Conservation (phyloP, 1,284 basidiomycete species). For the Phellopilus nigrolimitatus region DNA sequence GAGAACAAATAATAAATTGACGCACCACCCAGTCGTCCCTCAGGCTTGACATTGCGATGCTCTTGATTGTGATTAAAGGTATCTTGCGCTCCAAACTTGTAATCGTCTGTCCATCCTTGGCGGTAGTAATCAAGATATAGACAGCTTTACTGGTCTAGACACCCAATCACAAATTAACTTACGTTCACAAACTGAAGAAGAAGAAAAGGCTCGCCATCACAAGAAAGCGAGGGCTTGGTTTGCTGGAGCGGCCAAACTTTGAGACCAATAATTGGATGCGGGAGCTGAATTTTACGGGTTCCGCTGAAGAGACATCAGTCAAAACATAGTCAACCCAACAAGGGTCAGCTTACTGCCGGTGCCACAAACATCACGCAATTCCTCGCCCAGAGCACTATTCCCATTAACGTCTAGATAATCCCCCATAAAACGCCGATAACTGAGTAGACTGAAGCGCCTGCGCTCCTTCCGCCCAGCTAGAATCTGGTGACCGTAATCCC, state of each 20-base stretch:
- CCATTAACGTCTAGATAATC: slow-evolving; percentile 94
- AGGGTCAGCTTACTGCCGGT: slow-evolving; percentile 58
- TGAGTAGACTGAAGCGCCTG: slow-evolving; percentile 87
- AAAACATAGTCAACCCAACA: not conserved
- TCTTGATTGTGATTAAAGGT: slow-evolving; percentile 81
- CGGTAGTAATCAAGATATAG: slow-evolving; percentile 73
- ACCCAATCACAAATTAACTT: slow-evolving; percentile 1
- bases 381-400: slow-evolving; percentile 74
- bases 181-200: no score
- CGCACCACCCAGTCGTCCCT: slow-evolving; percentile 94
- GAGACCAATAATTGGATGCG: slow-evolving; percentile 84
- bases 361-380: slow-evolving; percentile 71
- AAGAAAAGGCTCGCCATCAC: slow-evolving; percentile 61
- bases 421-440: slow-evolving; percentile 93
- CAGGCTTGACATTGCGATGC: slow-evolving; percentile 81
- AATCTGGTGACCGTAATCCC: slow-evolving; percentile 93
- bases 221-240: slow-evolving; percentile 88
- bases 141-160: slow-evolving; percentile 83
- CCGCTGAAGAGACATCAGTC: slow-evolving; percentile 38
- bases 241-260: slow-evolving; percentile 85
- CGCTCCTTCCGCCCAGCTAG: slow-evolving; percentile 92
- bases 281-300: slow-evolving; percentile 85
- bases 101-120: slow-evolving; percentile 61
- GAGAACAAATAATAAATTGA: slow-evolving; percentile 7
- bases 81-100: slow-evolving; percentile 85